Percentiles rank a stretch among this genome's conserved stretches.
Conservation (phyloP, 306 rosid species). For the Pyrus bretschneideri region DNA sequence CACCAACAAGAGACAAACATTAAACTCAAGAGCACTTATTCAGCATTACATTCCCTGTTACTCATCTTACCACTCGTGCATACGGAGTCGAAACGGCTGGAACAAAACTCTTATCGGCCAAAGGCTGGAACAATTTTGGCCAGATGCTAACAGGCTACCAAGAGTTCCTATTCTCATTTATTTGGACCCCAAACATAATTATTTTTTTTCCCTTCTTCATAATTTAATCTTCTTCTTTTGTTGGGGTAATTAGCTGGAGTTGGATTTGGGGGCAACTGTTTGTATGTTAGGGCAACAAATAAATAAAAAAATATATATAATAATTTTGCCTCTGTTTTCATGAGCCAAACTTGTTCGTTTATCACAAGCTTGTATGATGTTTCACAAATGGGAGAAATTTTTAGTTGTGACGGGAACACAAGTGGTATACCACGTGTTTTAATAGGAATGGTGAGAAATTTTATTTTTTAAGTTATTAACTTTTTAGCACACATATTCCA, state of each 20-base stretch:
- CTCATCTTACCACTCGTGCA: background rate
- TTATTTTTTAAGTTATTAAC: no score
- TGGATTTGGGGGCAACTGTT: background rate
- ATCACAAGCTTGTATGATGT: no score
- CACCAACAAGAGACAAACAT: no score
- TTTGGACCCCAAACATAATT: background rate
- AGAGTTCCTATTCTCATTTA: background rate
- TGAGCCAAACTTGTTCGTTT: background rate
- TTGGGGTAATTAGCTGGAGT: background rate
- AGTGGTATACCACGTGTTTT: no score
- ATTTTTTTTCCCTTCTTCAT: background rate
- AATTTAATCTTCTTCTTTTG: no score
- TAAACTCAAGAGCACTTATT: background rate
- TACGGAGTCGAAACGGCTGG: background rate
- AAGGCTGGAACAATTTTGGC: slow-evolving; percentile 11
- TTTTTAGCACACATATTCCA: no score
- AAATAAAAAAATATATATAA: background rate
- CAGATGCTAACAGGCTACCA: slow-evolving; percentile 6
- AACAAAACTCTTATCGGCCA: background rate
- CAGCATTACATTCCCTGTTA: background rate
- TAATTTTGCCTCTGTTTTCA: background rate
- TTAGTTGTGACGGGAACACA: no score
- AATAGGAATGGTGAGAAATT: no score
- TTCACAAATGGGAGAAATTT: no score
- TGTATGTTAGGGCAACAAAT: background rate